These are phyloP conservation scores for Cutaneotrichosporon mucoides DNA, from an alignment of 1,284 basidiomycete genomes.

Conservation along the genomic window DNA sequence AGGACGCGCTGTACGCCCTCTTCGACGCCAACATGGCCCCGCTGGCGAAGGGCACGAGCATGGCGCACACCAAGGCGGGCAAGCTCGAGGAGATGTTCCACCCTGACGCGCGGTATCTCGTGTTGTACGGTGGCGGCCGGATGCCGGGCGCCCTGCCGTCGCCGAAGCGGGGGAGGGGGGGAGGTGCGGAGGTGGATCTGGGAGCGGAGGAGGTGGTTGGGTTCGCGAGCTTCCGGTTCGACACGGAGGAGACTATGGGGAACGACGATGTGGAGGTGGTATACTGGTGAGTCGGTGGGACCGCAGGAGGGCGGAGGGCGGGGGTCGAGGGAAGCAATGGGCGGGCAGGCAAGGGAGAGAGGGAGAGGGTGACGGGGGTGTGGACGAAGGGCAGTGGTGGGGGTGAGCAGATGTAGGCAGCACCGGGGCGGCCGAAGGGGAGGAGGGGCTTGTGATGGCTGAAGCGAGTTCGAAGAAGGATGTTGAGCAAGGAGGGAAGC, in stretches of 20 bases:
- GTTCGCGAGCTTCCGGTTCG: conserved; percentile 46
- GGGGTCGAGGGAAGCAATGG: no score
- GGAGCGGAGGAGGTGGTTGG: conserved; percentile 23
- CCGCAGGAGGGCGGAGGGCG: no score
- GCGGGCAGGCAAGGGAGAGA: no score
- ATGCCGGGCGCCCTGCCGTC: conserved; percentile 23
- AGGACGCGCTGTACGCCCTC: conserved; percentile 29
- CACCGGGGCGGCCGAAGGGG: no score
- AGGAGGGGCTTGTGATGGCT: no score
- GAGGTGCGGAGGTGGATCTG: neutral
- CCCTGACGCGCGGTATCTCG: conserved; percentile 30
- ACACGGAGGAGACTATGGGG: conserved; percentile 44
- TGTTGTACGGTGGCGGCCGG: conserved; percentile 1
- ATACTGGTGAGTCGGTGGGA: conserved; percentile 34
- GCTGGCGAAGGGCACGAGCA: conserved; percentile 26
- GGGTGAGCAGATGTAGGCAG: no score
- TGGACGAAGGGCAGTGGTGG: no score
- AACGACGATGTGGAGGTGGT: conserved; percentile 37
- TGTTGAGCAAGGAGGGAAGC: no score
- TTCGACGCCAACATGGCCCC: conserved; percentile 38
- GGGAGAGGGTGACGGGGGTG: no score
- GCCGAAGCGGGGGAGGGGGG: conserved; percentile 4
- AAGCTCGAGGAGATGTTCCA: conserved; percentile 47
- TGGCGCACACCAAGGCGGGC: conserved; percentile 22
- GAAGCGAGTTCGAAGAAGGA: no score